A percentile compares a stretch with the other conserved stretches of the same genome.
These are phyloP conservation scores for Aspergillus bertholletiae DNA, from an alignment of 495 filamentous ascomycete genomes.

Conservation along the genomic window DNA sequence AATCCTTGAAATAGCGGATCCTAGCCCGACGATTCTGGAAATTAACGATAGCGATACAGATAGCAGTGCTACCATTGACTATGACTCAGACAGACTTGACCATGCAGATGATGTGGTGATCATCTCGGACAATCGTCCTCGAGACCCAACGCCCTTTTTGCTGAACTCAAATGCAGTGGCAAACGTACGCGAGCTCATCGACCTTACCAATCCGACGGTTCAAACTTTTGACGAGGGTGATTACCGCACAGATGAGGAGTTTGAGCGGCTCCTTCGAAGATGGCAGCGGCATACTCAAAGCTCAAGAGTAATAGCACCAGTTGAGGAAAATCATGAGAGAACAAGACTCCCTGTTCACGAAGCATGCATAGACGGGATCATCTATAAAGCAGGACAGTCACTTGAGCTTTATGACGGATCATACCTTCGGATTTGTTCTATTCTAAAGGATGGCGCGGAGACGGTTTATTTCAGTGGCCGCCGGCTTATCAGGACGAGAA, in stretches of 20 bases:
- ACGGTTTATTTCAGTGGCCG: conserved; percentile 19
- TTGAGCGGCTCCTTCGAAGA: conserved; percentile 6
- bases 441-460: conserved; percentile 4
- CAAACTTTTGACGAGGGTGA: conserved; percentile 15
- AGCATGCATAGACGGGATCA: conserved; percentile 16
- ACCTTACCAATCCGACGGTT: conserved; percentile 6
- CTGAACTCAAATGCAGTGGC: not conserved
- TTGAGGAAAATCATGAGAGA: not conserved
- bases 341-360: not conserved
- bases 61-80: conserved; percentile 10
- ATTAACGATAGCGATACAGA: conserved; percentile 6
- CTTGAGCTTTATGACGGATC: conserved; percentile 18
- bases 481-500: conserved; percentile 8
- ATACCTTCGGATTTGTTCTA: conserved; percentile 17
- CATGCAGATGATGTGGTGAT: conserved; percentile 2
- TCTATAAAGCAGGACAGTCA: conserved; percentile 19
- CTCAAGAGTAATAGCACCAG: not conserved
- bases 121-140: not conserved
- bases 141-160: not conserved
- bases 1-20: not conserved
- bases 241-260: conserved; percentile 21
- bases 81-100: conserved; percentile 12
- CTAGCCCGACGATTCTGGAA: not conserved
- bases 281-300: not conserved
- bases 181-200: not conserved